Conservation (phyloP, 345 rosid genomes). For the Microcos paniculata region DNA sequence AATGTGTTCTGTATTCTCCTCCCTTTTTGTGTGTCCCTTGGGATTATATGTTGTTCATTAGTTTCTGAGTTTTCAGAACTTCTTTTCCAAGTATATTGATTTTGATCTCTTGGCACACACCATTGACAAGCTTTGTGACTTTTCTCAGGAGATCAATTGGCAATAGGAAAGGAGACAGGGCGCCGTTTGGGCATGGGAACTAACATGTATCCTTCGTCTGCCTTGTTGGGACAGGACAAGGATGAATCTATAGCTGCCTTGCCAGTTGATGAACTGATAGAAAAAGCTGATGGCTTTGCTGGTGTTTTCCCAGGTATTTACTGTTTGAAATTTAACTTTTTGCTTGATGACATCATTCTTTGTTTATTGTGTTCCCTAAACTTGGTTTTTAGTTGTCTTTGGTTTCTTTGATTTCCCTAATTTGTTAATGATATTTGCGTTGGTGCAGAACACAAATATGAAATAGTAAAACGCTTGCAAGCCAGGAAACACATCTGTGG, state of each 20-base stretch:
- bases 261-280: constrained; percentile 95
- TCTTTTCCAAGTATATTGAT: constrained; percentile 1
- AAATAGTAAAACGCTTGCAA: constrained; percentile 94
- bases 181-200: constrained; percentile 99
- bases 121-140: constrained; percentile 20
- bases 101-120: neutral
- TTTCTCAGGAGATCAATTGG: constrained; percentile 88
- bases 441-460: constrained; percentile 89
- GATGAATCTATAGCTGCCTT: constrained; percentile 89
- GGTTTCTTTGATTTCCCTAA: neutral
- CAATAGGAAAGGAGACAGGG: constrained; percentile 96
- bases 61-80: neutral
- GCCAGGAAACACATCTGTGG: constrained; percentile 98
- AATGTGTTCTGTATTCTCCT: neutral
- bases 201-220: constrained; percentile 98
- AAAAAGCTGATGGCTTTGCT: constrained; percentile 99
- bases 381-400: constrained; percentile 8
- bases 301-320: constrained; percentile 94
- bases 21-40: neutral
- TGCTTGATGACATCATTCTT: neutral
- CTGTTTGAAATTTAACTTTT: constrained; percentile 1
- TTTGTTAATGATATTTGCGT: neutral
- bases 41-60: neutral
- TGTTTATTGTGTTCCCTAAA: neutral
- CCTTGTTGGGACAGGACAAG: constrained; percentile 90